A percentile compares a stretch with the other conserved stretches of the same genome.
Evolutionary conservation across 352 stramenopile species (phyloP).

Genomic region (Paralagenidium karlingii): DNA sequence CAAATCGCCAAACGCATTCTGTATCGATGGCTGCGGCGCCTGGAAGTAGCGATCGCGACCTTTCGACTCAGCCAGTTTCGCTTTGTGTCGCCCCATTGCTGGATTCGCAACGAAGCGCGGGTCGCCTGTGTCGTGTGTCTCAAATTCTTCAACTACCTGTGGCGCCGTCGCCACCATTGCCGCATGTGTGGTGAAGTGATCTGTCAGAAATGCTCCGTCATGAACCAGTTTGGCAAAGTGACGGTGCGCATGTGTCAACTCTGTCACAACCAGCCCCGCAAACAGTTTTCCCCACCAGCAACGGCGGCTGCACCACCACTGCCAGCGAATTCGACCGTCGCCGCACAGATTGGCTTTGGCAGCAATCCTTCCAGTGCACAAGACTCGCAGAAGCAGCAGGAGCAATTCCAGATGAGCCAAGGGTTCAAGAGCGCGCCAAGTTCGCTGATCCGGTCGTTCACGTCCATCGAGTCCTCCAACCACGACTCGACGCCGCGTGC

Average conservation of each 20-base stretch:
- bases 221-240: constrained; percentile 22
- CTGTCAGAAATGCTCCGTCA: constrained; percentile 31
- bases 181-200: constrained; percentile 52
- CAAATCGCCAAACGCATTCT: constrained; percentile 33
- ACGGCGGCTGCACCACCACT: too few relatives aligned
- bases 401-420: too few relatives aligned
- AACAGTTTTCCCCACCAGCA: too few relatives aligned
- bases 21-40: constrained; percentile 22
- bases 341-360: too few relatives aligned
- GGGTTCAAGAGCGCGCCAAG: too few relatives aligned
- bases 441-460: too few relatives aligned
- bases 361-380: too few relatives aligned
- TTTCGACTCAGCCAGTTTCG: constrained; percentile 27
- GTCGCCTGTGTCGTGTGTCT: constrained; percentile 41
- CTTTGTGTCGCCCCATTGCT: constrained; percentile 31
- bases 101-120: constrained; percentile 51
- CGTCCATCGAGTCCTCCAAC: too few relatives aligned
- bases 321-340: too few relatives aligned
- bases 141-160: constrained; percentile 47
- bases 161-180: constrained; percentile 46
- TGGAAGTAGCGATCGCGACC: constrained; percentile 31
- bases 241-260: constrained; percentile 50
- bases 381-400: too few relatives aligned
- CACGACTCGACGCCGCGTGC: too few relatives aligned
- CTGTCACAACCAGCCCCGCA: constrained; percentile 39